Evolutionary conservation across 225 moss, liverwort and hornwort species (phyloP).

Genomic region (Marchantia paleacea): DNA sequence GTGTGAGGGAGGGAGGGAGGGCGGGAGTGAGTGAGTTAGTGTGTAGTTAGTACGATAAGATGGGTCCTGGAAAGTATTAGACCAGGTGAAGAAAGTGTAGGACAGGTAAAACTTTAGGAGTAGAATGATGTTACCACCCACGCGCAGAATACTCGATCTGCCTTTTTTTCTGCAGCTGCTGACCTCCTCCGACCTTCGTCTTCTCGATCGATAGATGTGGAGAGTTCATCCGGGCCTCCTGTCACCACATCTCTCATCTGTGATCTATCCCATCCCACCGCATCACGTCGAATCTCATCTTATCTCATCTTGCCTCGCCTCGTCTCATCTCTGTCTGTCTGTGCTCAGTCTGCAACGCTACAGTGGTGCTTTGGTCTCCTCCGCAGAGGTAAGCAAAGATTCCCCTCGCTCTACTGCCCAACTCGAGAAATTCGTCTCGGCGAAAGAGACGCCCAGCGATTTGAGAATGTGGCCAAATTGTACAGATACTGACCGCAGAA

Average conservation of each 20-base stretch:
- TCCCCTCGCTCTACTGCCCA: background rate
- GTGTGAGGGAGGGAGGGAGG: too few relatives aligned
- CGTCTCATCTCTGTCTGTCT: background rate
- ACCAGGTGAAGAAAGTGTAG: background rate
- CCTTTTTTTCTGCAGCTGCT: background rate
- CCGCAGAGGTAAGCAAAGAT: background rate
- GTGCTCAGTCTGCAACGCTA: background rate
- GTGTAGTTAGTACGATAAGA: too few relatives aligned
- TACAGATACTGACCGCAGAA: conserved; percentile 1
- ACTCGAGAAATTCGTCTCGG: background rate
- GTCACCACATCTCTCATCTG: background rate
- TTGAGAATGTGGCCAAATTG: background rate
- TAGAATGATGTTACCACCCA: background rate
- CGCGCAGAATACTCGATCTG: background rate
- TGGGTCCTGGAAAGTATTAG: background rate
- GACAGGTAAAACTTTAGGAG: background rate
- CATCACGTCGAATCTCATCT: too few relatives aligned
- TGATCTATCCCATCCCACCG: too few relatives aligned
- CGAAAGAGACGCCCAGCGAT: background rate
- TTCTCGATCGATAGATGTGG: background rate
- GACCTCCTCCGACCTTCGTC: background rate
- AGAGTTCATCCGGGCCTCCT: background rate
- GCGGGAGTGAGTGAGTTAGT: too few relatives aligned
- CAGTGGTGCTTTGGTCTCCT: background rate
- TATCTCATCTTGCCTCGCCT: too few relatives aligned